Base-by-base conservation (phyloP, 2,329 filamentous ascomycete genomes). In the Gaeumannomyces tritici region DNA sequence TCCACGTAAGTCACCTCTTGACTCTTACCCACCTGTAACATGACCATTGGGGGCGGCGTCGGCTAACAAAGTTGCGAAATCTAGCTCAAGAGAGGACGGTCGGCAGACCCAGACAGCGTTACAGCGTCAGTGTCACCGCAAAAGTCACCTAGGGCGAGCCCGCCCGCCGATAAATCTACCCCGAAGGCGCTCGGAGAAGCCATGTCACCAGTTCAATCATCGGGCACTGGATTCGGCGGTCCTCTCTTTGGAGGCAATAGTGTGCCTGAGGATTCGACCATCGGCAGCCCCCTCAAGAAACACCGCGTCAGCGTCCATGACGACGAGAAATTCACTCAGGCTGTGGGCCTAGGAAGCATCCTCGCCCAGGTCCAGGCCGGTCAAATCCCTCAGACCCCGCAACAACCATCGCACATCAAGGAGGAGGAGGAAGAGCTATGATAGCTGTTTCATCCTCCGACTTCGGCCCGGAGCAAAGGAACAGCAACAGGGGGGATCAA, bases 51-150 rank as follows among this genome's bases (percentile, higher is more conserved):
- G 13, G 21, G 21, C 24, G 27, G 15, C 4, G 31, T 62, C 24
- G 61, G 57, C 67, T 76, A 65, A 76, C 64, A 29, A 6, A 7
- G n/a, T 21, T 65, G 76, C 64, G 28, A 6, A 6, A 24, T 13
- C 5, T 51, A 93, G 90, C 85, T 93, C 65, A 93, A 93, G 79
- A 84, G 90, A 66, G 88, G 89, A 66, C 89, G 91, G 72, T 93
- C 90, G 12, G 84, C 83, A 54, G 90, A 92, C 60, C 87, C 86
- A 13, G 78, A 89, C 26, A 80, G 79, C 69, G 70, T 73, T 66
- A 65, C 70, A 65, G 70, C 75, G 55, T 24, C 55, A 33, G 33
- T 15, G 31, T 35, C 31, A 27, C 63, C 61, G 63, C 15, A 64
- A 63, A 62, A 24, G 58, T 47, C 58, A 1, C 35, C 58, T 2